Base-by-base conservation (phyloP, 139 green algal genomes). In the Chlamydomonas sphaeroides region DNA sequence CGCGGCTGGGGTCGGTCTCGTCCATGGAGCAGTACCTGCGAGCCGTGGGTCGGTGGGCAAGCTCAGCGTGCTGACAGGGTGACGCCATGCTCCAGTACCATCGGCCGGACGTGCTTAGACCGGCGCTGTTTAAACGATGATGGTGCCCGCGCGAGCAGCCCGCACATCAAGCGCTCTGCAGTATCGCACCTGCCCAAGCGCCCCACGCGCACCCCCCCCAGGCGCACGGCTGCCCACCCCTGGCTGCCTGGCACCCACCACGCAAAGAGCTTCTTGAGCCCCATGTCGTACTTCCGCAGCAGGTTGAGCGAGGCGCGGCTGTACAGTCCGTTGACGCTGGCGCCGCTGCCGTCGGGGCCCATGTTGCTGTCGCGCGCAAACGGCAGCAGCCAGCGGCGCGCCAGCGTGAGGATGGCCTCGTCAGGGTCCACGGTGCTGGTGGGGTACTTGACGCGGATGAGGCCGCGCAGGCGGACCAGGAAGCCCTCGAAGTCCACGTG, bases 341-440 rank as follows among this genome's bases (percentile, higher is more conserved):
- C 36, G 39, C 73, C 41, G 53, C 45, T 39, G 25, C 72, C 72
- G 26, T 39, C 39, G 61, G 35, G 53, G 5, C 39, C 59, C 53
- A 30, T 30, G 33, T 32, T 42, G 38, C 45, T 39, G 42, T 66
- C 76, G 25, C 77, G 65, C 36, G 77, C 65, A 35, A 84, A 84
- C 35, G 77, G 77, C 77, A 84, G 51, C 26, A 84, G 7, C 77
- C 77, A 84, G 49, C 63, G 75, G 48, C 77, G 77, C 28, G 77
- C 65, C 48, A 75, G 48, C 49, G 67, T 48, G 65, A 75, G 35
- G 48, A 84, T 23, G 18, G 77, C 77, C 30, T 82, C 62, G 7
- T 53, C 10, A 10, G 33, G 42, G 32, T 82, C 62, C 14, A 32
- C 28, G 14, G 62, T 42, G 35, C 28, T 8, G 45, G 45, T 42